Base-by-base conservation (phyloP, 2,329 filamentous ascomycete genomes). In the Ramularia endophylla region DNA sequence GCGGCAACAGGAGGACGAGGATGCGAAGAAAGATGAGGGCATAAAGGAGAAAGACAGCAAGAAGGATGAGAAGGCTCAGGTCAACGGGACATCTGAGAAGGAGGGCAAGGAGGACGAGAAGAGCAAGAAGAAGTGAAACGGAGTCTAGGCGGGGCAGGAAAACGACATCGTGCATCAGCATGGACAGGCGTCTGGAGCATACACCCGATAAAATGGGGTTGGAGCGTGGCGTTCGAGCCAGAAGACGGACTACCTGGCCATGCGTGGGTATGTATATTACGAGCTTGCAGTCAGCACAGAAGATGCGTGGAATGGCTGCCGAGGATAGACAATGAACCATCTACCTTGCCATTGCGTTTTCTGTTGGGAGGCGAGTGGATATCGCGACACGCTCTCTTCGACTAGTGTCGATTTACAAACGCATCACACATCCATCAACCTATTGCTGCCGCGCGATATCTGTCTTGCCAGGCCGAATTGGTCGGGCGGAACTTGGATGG, bases 1-100 rank as follows among this genome's bases (percentile, higher is more conserved):
- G 65, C 89, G 97, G 69, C 87, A 94, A 65, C 85, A 94, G 60
- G 92, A 97, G 62, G 92, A 98, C 61, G 90, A 90, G 70, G 90
- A 97, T 56, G 77, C 73, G 33, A 80, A 83, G 59, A 87, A 87
- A 70, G 87, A 81, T 45, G 79, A 73, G 42, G 68, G 66, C 50
- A 74, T 73, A 52, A 72, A 75, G 27, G 74, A 74, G 50, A 67
- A 68, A 42, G 56, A 57, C 28, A 40, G 52, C 28, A 67, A 70
- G 57, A 80, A 88, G 61, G 81, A 83, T 32, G 84, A 85, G 60
- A 81, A 81, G 53, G 65, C 70, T 55, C 77, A 77, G 46, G 52
- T 64, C 7, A 83, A 82, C 43, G 78, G 78, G 11, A 72, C 68
- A 1, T 64, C 66, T 12, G 66, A 68, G 56, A 68, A 70, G 57